Evolutionary conservation across 2,329 filamentous ascomycete genomes (phyloP), one percentile per base, ranked within the genome.

Genomic region (Pseudogymnoascus sp.): DNA sequence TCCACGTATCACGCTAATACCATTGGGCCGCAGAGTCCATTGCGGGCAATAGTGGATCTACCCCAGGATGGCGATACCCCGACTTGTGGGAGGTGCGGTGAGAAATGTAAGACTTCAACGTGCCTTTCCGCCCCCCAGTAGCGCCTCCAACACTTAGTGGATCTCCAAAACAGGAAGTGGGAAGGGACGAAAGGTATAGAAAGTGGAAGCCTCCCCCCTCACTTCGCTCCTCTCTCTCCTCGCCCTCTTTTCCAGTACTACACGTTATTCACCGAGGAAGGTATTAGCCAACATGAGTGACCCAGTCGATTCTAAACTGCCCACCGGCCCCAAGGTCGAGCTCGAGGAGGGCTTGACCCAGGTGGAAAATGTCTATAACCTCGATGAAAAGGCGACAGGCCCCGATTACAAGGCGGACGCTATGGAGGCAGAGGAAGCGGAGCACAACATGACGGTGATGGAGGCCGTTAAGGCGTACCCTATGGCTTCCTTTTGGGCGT

Each of bases 401-500:
- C 21, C 42, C 13, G 42, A 44, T 38, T n/a, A 19, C 53, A 42
- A 61, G 16, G 53, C 47, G 13, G 33, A 40, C 10, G 50, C 33
- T 6, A 26, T 44, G 68, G 80, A 83, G 66, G 84, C 82, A 13
- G 85, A 87, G 75, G 79, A 78, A 65, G 70, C 67, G 21, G 81
- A 84, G 71, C 79, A 82, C 69, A 70, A 76, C 33, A 81, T 82
- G 80, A 73, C 70, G 1, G 79, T 81, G 63, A 50, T 78, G 14
- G 63, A 82, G 68, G 81, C 81, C 65, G 78, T 82, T 63, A 76
- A 73, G 70, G 76, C 75, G 10, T 81, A 83, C 70, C 81, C 81
- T 14, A 53, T 21, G 24, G 26, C 21, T 13, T 13, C 24, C 14
- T 77, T 78, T 65, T 83, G 81, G 81, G 81, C 81, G 6, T 82